Evolutionary conservation across 2,329 filamentous ascomycete genomes (phyloP), one percentile per base, ranked within the genome.

Genomic region (Verticillium klebahnii): DNA sequence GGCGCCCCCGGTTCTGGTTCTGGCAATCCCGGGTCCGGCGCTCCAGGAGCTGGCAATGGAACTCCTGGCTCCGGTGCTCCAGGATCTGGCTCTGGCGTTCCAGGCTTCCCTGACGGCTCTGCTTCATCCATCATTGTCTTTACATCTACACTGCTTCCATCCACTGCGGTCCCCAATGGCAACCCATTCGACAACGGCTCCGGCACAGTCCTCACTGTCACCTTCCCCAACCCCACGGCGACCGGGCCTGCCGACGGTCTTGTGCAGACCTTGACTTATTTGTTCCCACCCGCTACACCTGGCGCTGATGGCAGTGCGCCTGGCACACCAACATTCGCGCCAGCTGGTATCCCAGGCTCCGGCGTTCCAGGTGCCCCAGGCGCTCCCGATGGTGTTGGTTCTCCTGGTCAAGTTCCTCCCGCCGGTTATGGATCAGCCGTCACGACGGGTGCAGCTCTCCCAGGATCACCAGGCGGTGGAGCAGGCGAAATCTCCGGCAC

Each of bases 111-210:
- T 29, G 39, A 19, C 19, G 57, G 57, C 39, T 58, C 57, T 19
- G 6, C 23, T 31, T 39, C 57, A 2, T 50, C 57, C 6, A 34
- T 58, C 25, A n/a, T 58, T 29, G 37, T 58, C 39, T 58, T 45
- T 39, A 58, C 57, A 2, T 45, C 57, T 2, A 58, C 57, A 39
- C 17, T 58, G 15, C 45, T 59, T 12, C 61, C 65, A 40, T 34
- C 60, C 19, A 52, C 60, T 25, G 58, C 50, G 32, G 25, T 57
- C 12, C 56, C 57, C 4, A 57, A 36, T 17, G 59, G 25, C 39
- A 59, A 23, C 9, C 45, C 45, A 23, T 31, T 39, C 17, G 58
- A 55, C 36, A 50, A 56, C n/a, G 45, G 36, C n/a, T 34, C 45
- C 12, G n/a, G 52, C 14, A 60, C 58, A 19, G 45, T 60, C 12